phyloP scores from a whole-genome alignment of 257 asterid genomes.

The Nicotiana otophora region DNA sequence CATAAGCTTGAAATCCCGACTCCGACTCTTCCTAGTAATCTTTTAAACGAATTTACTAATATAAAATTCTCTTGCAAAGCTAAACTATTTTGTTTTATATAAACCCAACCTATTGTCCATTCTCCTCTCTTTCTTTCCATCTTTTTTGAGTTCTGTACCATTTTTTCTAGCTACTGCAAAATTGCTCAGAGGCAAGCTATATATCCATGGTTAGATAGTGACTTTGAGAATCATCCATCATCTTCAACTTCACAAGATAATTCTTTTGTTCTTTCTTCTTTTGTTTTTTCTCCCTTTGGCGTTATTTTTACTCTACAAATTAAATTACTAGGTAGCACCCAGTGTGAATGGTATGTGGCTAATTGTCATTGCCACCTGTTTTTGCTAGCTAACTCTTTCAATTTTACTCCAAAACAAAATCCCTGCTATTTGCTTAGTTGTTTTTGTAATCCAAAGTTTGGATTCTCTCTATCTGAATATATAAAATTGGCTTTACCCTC shows the following conservation, averaged over 20 bases:
- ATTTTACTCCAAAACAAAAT: neutral
- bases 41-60: too few relatives aligned
- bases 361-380: slow-evolving; percentile 33
- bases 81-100: neutral
- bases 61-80: too few relatives aligned
- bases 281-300: neutral
- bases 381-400: neutral
- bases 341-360: slow-evolving; percentile 19
- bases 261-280: slow-evolving; percentile 2
- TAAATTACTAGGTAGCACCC: slow-evolving; percentile 3
- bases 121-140: slow-evolving; percentile 4
- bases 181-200: slow-evolving; percentile 18
- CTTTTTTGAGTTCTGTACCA: slow-evolving; percentile 8
- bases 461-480: slow-evolving; percentile 18
- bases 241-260: slow-evolving; percentile 23
- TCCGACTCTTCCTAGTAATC: too few relatives aligned
- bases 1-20: too few relatives aligned
- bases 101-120: neutral
- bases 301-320: neutral
- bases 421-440: slow-evolving; percentile 11
- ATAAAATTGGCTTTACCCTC: slow-evolving; percentile 11
- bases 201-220: slow-evolving; percentile 35
- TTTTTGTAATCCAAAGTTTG: slow-evolving; percentile 22
- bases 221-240: slow-evolving; percentile 26
- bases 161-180: slow-evolving; percentile 6